Evolutionary conservation across 2,329 filamentous ascomycete species (phyloP).

Genomic region (Camptophora hylomeconis): DNA sequence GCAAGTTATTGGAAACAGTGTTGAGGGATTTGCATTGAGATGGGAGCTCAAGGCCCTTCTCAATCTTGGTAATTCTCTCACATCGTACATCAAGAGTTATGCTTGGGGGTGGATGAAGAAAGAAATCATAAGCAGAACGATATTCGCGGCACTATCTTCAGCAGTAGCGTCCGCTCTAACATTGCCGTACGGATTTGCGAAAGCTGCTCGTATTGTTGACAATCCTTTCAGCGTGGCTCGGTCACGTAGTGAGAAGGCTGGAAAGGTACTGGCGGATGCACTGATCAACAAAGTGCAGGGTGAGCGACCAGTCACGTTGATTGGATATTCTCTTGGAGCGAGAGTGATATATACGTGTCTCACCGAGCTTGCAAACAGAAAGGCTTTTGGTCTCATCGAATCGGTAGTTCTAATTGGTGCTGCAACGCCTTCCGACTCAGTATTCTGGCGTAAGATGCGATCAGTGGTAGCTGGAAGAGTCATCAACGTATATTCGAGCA

Average conservation of each 20-base stretch:
- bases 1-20: constrained; percentile 50
- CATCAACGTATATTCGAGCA: constrained; percentile 68
- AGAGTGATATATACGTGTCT: constrained; percentile 64
- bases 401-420: constrained; percentile 62
- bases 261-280: constrained; percentile 58
- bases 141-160: constrained; percentile 41
- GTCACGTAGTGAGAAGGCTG: constrained; percentile 59
- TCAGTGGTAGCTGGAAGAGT: constrained; percentile 60
- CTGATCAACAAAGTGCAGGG: constrained; percentile 62
- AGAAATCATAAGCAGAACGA: constrained; percentile 60
- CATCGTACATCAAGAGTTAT: constrained; percentile 55
- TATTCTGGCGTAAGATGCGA: constrained; percentile 58
- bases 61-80: constrained; percentile 58
- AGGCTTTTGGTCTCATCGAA: constrained; percentile 65
- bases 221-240: constrained; percentile 61
- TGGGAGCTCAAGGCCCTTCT: constrained; percentile 62
- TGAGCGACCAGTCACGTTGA: constrained; percentile 56
- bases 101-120: constrained; percentile 55
- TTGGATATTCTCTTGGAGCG: constrained; percentile 62
- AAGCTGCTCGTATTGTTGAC: constrained; percentile 49
- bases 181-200: constrained; percentile 46
- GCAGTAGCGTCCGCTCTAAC: constrained; percentile 37
- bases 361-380: constrained; percentile 54
- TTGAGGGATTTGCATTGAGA: constrained; percentile 59
- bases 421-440: constrained; percentile 51